Conservation (phyloP, 257 asterid species). For the Solanum clarkiae region DNA sequence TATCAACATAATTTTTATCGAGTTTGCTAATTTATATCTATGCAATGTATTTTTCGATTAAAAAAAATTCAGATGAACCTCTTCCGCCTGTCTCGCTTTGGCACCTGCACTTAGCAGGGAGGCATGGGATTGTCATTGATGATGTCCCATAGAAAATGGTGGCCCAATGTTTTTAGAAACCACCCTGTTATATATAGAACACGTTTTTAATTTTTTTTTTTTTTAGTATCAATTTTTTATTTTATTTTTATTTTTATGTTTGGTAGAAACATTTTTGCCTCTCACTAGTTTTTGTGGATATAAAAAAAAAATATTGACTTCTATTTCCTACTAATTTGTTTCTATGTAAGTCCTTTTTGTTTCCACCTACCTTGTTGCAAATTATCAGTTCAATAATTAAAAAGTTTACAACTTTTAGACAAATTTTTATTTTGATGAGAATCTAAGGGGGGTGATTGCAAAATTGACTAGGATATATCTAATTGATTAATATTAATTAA, state of each 20-base stretch:
- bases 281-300: not conserved
- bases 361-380: not conserved
- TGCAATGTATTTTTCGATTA: accelerated
- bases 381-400: not conserved
- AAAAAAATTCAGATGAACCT: not conserved
- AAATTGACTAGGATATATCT: not conserved
- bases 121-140: not conserved
- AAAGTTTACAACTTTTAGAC: not conserved
- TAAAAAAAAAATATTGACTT: not conserved
- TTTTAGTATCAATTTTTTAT: not conserved
- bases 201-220: not conserved
- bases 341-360: not conserved
- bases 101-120: not conserved
- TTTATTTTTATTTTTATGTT: no score
- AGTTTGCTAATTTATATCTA: no score
- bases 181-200: not conserved
- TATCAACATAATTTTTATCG: no score
- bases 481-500: not conserved
- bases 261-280: not conserved
- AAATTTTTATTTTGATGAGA: not conserved
- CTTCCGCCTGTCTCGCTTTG: not conserved
- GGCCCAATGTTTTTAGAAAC: not conserved
- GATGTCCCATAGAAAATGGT: not conserved
- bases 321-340: not conserved
- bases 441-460: not conserved